Base-by-base conservation (phyloP, 305 asterid species). In the Fraxinus velutina region DNA sequence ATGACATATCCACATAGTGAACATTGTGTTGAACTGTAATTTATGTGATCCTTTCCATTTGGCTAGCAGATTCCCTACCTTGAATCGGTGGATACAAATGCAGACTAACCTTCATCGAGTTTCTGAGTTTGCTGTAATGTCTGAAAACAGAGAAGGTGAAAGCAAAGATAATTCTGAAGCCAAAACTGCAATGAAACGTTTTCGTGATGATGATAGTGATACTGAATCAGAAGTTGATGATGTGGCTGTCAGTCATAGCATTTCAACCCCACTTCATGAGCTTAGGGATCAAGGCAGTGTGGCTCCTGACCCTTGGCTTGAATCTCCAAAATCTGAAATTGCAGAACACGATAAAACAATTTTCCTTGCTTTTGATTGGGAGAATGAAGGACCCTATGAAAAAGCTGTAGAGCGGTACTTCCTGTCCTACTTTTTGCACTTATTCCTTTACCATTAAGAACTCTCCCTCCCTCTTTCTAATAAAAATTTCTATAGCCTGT, bases 81-180 rank as follows among this genome's bases (percentile, higher is more conserved):
- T 96, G 92, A 94, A 96, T 82, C 97, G 98, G 84, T 96, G 99
- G 99, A 96, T 94, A 81, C 98, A 94, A 90, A 88, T 96, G 97
- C 99, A 96, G 88, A 94, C 95, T 78, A 96, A 94, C 86, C 98
- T 94, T 85, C 99, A 96, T 84, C 93, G 97, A 86, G 92, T 96
- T 86, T 93, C 97, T 13, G 99, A 94, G 89, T 92, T 94, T 88
- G 97, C 99, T 78, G 96, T 93, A 81, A 91, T 87, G 94, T 80
- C 89, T 62, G 97, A 92, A 79, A 90, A 87, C 82, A 89, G 89
- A 84, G 77, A 81, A 82, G 88, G 86, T 80, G 92, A 87, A 72
- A 82, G 77, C 80, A 85, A 84, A 66, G 94, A 86, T 79, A 87
- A 87, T 81, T 77, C 88, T 78, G 91, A 86, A 79, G 78, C 89